Percentiles rank a stretch among this genome's conserved stretches.
Conservation (phyloP, 2,329 filamentous ascomycete genomes). For the Cadophora sp. region DNA sequence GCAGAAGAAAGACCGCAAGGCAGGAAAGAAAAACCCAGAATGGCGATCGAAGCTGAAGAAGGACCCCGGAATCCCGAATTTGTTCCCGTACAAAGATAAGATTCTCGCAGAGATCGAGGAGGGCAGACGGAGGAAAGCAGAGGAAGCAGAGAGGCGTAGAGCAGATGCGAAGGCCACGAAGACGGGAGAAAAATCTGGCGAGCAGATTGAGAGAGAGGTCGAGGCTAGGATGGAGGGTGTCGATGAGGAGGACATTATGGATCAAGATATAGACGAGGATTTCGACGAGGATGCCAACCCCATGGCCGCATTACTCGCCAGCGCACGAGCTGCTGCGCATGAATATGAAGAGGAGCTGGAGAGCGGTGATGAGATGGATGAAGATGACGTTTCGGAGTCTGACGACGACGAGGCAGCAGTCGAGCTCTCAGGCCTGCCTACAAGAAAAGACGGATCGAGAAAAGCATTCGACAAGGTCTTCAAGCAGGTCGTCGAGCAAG, state of each 20-base stretch:
- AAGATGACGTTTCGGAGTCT: conserved; percentile 56
- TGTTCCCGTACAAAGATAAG: conserved; percentile 98
- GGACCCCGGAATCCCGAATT: conserved; percentile 95
- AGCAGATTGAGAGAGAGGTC: conserved; percentile 50
- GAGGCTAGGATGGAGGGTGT: conserved; percentile 53
- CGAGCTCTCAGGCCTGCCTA: conserved; percentile 58
- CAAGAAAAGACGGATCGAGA: conserved; percentile 69
- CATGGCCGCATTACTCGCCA: conserved; percentile 90
- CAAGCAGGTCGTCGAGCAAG: conserved; percentile 87
- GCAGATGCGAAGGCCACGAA: conserved; percentile 75
- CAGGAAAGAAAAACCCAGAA: conserved; percentile 95
- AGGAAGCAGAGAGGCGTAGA: conserved; percentile 74
- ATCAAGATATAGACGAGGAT: conserved; percentile 61
- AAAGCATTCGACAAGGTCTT: conserved; percentile 95
- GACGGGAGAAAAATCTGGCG: conserved; percentile 61
- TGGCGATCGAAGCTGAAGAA: conserved; percentile 96
- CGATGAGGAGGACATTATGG: conserved; percentile 55
- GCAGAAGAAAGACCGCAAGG: conserved; percentile 87
- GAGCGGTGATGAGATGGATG: conserved; percentile 60
- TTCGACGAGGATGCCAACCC: conserved; percentile 77
- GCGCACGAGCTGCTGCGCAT: conserved; percentile 77
- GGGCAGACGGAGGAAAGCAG: conserved; percentile 78
- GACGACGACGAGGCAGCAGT: conserved; percentile 56
- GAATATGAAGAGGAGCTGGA: conserved; percentile 66
- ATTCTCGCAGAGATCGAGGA: conserved; percentile 95